Evolutionary conservation across 768 basidiomycete species (phyloP).

Genomic region (Pleurotus giganteus): DNA sequence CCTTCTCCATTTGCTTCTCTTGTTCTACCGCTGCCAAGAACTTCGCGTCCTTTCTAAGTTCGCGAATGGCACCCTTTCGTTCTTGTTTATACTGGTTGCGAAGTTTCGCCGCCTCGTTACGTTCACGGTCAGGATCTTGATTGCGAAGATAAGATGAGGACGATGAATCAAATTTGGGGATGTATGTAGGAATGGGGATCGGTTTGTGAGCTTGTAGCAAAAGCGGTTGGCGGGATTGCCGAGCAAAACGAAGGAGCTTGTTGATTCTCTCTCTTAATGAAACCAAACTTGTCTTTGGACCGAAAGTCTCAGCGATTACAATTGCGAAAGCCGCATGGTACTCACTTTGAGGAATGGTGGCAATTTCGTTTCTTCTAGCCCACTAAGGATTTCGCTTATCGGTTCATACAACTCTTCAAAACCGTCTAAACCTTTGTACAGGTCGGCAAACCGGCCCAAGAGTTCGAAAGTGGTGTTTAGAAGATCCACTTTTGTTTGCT

Average conservation of each 20-base stretch:
- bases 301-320: constrained; percentile 12
- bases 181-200: constrained; percentile 90
- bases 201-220: constrained; percentile 91
- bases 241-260: constrained; percentile 72
- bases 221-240: constrained; percentile 73
- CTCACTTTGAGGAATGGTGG: constrained; percentile 57
- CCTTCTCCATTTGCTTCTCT: constrained; percentile 83
- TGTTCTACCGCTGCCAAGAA: constrained; percentile 91
- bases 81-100: constrained; percentile 92
- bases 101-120: constrained; percentile 83
- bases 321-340: constrained; percentile 7
- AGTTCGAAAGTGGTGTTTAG: constrained; percentile 63
- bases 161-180: constrained; percentile 87
- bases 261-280: constrained; percentile 47
- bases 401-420: constrained; percentile 88
- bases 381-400: constrained; percentile 52
- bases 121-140: constrained; percentile 91
- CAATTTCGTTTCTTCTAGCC: constrained; percentile 44
- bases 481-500: constrained; percentile 74
- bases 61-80: constrained; percentile 93
- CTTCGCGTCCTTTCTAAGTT: constrained; percentile 90
- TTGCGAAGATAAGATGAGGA: constrained; percentile 66
- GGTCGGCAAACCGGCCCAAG: constrained; percentile 64
- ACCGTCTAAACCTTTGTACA: constrained; percentile 75
- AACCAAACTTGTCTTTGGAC: constrained; percentile 44